Evolutionary conservation across 768 basidiomycete species (phyloP).

Genomic region (Mycena metata): DNA sequence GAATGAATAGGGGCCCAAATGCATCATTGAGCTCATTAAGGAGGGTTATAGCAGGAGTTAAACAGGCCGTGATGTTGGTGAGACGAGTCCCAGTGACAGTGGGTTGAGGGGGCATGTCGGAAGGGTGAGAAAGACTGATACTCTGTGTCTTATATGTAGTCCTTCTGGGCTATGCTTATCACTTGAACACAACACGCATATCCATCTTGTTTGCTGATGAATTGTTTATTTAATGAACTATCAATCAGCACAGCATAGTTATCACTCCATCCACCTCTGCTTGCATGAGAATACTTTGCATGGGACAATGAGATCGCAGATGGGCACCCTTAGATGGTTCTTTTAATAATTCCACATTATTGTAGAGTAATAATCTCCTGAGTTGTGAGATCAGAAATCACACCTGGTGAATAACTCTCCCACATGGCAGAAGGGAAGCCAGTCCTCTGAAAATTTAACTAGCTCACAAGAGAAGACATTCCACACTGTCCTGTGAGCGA

Average conservation of each 20-base stretch:
- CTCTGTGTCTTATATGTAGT: too few relatives aligned
- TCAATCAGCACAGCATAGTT: not conserved
- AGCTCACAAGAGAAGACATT: not conserved
- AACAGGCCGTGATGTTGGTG: not conserved
- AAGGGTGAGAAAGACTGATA: not conserved
- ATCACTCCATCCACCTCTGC: not conserved
- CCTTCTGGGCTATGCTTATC: too few relatives aligned
- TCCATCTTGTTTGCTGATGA: not conserved
- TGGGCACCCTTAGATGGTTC: not conserved
- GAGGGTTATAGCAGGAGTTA: not conserved
- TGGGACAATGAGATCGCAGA: not conserved
- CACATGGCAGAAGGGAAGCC: not conserved
- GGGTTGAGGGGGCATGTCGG: not conserved
- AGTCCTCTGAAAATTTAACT: not conserved
- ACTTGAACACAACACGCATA: not conserved
- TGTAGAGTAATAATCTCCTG: slow-evolving; percentile 3
- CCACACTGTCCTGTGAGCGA: not conserved
- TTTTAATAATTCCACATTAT: not conserved
- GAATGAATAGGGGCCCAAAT: not conserved
- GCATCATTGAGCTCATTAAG: slow-evolving; percentile 1
- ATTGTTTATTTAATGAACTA: not conserved
- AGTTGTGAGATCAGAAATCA: not conserved
- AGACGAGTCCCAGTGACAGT: not conserved
- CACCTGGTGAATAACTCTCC: not conserved
- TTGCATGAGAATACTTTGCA: not conserved